Evolutionary conservation across 768 basidiomycete species (phyloP).

Genomic region (Arthromyces matolae): DNA sequence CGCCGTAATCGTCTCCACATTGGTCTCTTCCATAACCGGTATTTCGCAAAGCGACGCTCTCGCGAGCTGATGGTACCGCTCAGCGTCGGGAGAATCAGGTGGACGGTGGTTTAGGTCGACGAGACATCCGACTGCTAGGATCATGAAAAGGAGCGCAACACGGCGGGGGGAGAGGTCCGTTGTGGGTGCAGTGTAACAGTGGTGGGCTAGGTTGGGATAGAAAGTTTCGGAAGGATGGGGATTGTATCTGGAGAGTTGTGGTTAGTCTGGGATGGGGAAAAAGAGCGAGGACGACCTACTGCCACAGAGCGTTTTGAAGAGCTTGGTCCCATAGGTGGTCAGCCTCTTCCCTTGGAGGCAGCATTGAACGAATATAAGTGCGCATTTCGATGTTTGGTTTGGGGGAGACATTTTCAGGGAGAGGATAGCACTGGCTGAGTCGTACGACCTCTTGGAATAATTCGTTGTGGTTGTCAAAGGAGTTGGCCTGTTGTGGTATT

Average conservation of each 20-base stretch:
- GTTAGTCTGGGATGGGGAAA: background rate
- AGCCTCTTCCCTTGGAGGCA: constrained; percentile 54
- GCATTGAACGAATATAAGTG: constrained; percentile 50
- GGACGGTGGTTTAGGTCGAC: constrained; percentile 52
- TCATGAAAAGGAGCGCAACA: constrained; percentile 63
- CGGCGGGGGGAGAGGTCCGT: constrained; percentile 57
- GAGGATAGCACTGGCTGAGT: constrained; percentile 57
- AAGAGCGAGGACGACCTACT: constrained; percentile 34
- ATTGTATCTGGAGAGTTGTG: constrained; percentile 44
- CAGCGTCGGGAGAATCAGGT: constrained; percentile 50
- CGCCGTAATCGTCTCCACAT: constrained; percentile 54
- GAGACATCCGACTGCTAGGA: constrained; percentile 64
- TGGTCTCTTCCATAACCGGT: constrained; percentile 66
- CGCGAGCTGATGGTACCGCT: constrained; percentile 55
- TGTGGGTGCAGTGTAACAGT: constrained; percentile 54
- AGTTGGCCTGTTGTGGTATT: background rate
- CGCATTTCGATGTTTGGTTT: constrained; percentile 53
- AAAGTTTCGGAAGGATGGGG: constrained; percentile 63
- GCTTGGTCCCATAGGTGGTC: constrained; percentile 62
- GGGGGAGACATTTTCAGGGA: constrained; percentile 42
- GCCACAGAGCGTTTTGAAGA: constrained; percentile 63
- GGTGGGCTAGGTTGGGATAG: constrained; percentile 61
- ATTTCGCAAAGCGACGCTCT: constrained; percentile 60
- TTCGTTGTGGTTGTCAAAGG: constrained; percentile 22
- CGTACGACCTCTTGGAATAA: constrained; percentile 41